Evolutionary conservation across 2,329 filamentous ascomycete species (phyloP).

Genomic region (Trichoderma harzianum): DNA sequence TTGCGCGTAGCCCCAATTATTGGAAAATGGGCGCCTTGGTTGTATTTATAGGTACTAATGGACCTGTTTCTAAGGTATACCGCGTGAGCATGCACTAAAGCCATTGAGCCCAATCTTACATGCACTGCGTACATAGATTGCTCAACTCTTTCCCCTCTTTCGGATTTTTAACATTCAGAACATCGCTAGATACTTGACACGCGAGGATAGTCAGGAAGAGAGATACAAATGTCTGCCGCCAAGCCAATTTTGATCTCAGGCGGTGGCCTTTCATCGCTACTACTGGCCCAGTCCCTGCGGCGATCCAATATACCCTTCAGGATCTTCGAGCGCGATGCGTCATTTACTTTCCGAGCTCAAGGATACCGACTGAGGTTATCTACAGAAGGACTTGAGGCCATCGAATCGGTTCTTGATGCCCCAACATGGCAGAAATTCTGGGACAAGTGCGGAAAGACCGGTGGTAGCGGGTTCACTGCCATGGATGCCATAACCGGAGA

Average conservation of each 20-base stretch:
- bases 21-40: background rate
- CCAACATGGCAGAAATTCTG: constrained; percentile 53
- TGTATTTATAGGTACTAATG: background rate
- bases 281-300: constrained; percentile 43
- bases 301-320: constrained; percentile 45
- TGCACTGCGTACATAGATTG: no score
- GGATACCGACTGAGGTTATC: constrained; percentile 61
- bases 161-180: background rate
- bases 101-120: background rate
- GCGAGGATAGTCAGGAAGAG: no score
- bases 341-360: constrained; percentile 54
- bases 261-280: constrained; percentile 42
- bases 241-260: constrained; percentile 44
- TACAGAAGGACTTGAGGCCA: constrained; percentile 54
- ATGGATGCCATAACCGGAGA: constrained; percentile 55
- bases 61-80: background rate
- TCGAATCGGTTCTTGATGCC: constrained; percentile 54
- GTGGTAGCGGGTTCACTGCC: constrained; percentile 48
- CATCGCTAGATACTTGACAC: background rate
- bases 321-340: constrained; percentile 55
- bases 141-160: background rate
- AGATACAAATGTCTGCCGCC: constrained; percentile 20
- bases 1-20: background rate
- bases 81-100: background rate
- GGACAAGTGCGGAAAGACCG: constrained; percentile 58